A percentile compares a stretch with the other conserved stretches of the same genome.
Evolutionary conservation across 495 filamentous ascomycete species (phyloP).

Genomic region (Penicillium soppii): DNA sequence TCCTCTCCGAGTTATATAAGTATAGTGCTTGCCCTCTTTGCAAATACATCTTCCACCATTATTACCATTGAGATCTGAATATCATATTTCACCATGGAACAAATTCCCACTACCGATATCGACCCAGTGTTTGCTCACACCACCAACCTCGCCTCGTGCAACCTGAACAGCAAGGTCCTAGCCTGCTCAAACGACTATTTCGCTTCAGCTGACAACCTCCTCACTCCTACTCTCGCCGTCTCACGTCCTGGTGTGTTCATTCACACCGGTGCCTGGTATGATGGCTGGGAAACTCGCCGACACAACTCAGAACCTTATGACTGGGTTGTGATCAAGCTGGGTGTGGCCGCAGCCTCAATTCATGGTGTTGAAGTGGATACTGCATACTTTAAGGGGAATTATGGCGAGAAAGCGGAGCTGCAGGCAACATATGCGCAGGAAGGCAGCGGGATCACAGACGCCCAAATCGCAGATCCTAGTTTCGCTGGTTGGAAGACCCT

Average conservation of each 20-base stretch:
- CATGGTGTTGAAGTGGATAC: constrained; percentile 86
- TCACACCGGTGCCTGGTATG: constrained; percentile 87
- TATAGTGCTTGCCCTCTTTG: background rate
- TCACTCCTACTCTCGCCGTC: constrained; percentile 73
- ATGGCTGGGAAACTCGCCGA: constrained; percentile 90
- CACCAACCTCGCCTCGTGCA: constrained; percentile 73
- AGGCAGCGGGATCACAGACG: constrained; percentile 48
- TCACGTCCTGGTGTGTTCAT: constrained; percentile 79
- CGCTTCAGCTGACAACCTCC: constrained; percentile 75
- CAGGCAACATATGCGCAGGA: constrained; percentile 64
- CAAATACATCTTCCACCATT: too few species aligned
- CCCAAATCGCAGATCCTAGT: constrained; percentile 58
- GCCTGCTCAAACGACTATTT: constrained; percentile 87
- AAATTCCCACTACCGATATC: constrained; percentile 58
- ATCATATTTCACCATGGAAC: background rate
- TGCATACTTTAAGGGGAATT: constrained; percentile 82
- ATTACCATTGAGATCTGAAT: too few species aligned
- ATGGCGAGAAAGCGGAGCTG: constrained; percentile 79
- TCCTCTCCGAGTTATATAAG: background rate
- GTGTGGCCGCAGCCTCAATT: constrained; percentile 72
- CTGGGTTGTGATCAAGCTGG: constrained; percentile 80
- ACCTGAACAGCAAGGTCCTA: constrained; percentile 72
- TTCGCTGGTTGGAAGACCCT: constrained; percentile 70
- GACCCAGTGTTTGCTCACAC: constrained; percentile 62
- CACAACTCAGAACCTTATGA: constrained; percentile 80